A percentile compares a stretch with the other conserved stretches of the same genome.
These are phyloP conservation scores for Magnusiomyces paraingens DNA, from an alignment of 1,139 yeast genomes.

Conservation along the genomic window DNA sequence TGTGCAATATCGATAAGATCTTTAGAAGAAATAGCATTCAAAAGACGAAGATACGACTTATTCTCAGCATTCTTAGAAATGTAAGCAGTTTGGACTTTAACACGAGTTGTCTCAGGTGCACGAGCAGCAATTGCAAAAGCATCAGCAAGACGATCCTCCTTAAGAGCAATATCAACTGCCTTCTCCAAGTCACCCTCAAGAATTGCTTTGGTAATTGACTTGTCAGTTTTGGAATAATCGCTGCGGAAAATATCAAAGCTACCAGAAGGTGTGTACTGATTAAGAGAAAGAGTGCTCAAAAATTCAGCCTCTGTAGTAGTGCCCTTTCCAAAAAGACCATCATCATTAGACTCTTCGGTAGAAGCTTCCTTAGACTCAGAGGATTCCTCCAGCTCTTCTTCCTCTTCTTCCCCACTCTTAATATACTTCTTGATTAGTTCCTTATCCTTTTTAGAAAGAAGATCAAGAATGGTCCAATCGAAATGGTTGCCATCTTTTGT, in stretches of 20 bases:
- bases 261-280: slow-evolving; percentile 37
- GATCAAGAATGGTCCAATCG: slow-evolving; percentile 73
- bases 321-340: slow-evolving; percentile 20
- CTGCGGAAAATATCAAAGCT: slow-evolving; percentile 38
- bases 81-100: slow-evolving; percentile 64
- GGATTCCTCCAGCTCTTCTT: slow-evolving; percentile 6
- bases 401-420: slow-evolving; percentile 17
- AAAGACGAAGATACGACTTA: slow-evolving; percentile 62
- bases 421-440: slow-evolving; percentile 26
- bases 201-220: slow-evolving; percentile 49
- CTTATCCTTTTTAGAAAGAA: slow-evolving; percentile 37
- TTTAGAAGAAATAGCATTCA: slow-evolving; percentile 56
- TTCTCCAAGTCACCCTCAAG: slow-evolving; percentile 56
- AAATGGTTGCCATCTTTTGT: slow-evolving; percentile 44
- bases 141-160: slow-evolving; percentile 59
- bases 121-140: slow-evolving; percentile 78
- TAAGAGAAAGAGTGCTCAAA: slow-evolving; percentile 22
- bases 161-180: slow-evolving; percentile 65
- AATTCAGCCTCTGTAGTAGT: slow-evolving; percentile 32
- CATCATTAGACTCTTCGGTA: slow-evolving; percentile 29
- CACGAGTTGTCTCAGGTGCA: slow-evolving; percentile 51
- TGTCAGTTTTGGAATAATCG: slow-evolving; percentile 38
- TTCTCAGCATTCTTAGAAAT: slow-evolving; percentile 50
- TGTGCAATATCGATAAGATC: slow-evolving; percentile 67
- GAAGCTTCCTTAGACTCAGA: slow-evolving; percentile 16